Evolutionary conservation across 371 early-diverging fungal species (phyloP), one percentile per base, ranked within the genome.

Genomic region (Coelomomyces lativittatus): DNA sequence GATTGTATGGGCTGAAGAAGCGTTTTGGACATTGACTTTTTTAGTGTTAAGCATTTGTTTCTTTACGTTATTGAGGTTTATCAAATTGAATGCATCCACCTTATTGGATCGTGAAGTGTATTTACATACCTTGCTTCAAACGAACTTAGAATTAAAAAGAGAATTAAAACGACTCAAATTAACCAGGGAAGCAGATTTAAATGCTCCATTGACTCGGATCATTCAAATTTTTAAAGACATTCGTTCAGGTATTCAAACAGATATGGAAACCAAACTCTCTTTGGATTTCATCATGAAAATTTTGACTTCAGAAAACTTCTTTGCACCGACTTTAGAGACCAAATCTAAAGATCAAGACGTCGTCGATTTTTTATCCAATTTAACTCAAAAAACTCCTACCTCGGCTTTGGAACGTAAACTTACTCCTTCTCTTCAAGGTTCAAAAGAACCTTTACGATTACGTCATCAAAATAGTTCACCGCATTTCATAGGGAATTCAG

Each of bases 261-360:
- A 34, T 54, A 7, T 27, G 32, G 21, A 52, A 49, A 35, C 57
- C 56, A 37, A 39, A 8, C 12, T 8, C 8, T 44, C 44, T 30
- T 27, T 69, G 14, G 58, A 63, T 12, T 33, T 51, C 11, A 54
- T 67, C n/a, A 53, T 64, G 19, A 47, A 49, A 17, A 38, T 69
- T 3, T 49, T 69, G 10, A 32, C 61, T 19, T 60, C 65, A 1
- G 64, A 62, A 51, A 58, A 62, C 35, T 49, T 69, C 21, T 65
- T 54, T 45, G 52, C 53, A 24, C 64, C 62, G n/a, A 51, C 62
- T 26, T 31, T 66, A 7, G 49, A 50, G 30, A 44, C 60, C 30
- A 55, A 62, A 21, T 32, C 60, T 10, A 54, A 34, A 2, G 69
- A 69, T 45, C 43, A 58, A 5, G 69, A 69, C 29, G 67, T 69